These are phyloP conservation scores for Diophrys appendiculata DNA, from an alignment of 73 alveolate genomes.

Conservation along the genomic window DNA sequence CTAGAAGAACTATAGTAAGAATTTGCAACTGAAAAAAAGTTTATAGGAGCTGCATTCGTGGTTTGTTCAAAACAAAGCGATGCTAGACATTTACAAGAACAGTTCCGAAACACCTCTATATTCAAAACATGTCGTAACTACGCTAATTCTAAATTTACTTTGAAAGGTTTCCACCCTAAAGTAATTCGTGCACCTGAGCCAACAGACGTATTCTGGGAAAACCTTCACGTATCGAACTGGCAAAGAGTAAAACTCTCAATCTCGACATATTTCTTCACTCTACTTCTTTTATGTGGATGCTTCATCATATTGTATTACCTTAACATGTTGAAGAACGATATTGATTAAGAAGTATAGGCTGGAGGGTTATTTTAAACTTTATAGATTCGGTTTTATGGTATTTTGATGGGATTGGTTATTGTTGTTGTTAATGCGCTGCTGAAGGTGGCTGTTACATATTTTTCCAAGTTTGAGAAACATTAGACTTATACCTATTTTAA, in stretches of 20 bases:
- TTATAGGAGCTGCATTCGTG: slow-evolving; percentile 53
- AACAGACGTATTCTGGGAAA: slow-evolving; percentile 82
- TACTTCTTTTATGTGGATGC: slow-evolving; percentile 48
- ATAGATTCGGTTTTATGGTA: slow-evolving; percentile 36
- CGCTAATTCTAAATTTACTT: slow-evolving; percentile 22
- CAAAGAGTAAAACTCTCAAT: slow-evolving; percentile 34
- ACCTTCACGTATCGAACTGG: slow-evolving; percentile 42
- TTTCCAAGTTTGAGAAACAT: slow-evolving; percentile 58
- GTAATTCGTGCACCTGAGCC: slow-evolving; percentile 80
- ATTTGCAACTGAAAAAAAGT: slow-evolving; percentile 13
- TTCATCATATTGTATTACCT: slow-evolving; percentile 58
- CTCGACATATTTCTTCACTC: slow-evolving; percentile 36
- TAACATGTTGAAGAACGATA: slow-evolving; percentile 22
- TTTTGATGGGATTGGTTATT: slow-evolving; percentile 53
- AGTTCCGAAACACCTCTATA: not conserved
- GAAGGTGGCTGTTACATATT: slow-evolving; percentile 32
- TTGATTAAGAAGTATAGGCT: slow-evolving; percentile 47
- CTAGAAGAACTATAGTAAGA: not conserved
- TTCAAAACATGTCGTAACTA: slow-evolving; percentile 5
- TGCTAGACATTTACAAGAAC: slow-evolving; percentile 8
- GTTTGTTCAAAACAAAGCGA: slow-evolving; percentile 36
- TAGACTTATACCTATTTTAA: slow-evolving; percentile 68
- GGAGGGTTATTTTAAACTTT: slow-evolving; percentile 4
- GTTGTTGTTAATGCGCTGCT: slow-evolving; percentile 51
- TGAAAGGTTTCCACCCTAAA: slow-evolving; percentile 25